A percentile compares a stretch with the other conserved stretches of the same genome.
phyloP scores from a whole-genome alignment of 805 yeast genomes.

The Priceomyces medius region DNA sequence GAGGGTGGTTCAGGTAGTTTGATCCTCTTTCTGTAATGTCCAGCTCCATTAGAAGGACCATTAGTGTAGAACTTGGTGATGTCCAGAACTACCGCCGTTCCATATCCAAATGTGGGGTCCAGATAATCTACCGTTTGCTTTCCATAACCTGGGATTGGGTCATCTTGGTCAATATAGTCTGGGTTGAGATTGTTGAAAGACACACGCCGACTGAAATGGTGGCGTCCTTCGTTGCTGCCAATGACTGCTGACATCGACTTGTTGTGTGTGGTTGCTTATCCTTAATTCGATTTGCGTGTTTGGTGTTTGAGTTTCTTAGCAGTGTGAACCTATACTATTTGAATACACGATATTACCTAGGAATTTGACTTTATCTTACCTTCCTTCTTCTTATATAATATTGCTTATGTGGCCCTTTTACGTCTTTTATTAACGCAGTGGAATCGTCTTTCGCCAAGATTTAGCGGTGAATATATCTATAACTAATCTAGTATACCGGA shows the following conservation, averaged over 20 bases:
- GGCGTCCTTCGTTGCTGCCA: conserved; percentile 2
- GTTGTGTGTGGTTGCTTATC: too few relatives aligned
- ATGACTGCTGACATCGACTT: conserved; percentile 5
- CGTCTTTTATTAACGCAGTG: too few relatives aligned
- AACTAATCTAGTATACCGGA: neutral
- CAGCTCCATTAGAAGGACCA: neutral
- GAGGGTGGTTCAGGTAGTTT: conserved; percentile 31
- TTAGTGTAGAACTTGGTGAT: conserved; percentile 13
- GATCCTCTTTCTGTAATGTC: conserved; percentile 9
- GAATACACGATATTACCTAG: neutral
- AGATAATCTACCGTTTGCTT: conserved; percentile 1
- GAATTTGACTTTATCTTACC: neutral
- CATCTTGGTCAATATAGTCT: conserved; percentile 21
- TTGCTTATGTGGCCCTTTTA: neutral
- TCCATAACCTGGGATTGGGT: neutral
- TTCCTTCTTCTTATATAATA: neutral
- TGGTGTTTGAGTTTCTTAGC: too few relatives aligned
- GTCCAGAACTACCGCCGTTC: conserved; percentile 17
- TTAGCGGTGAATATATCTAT: neutral
- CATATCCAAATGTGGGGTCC: conserved; percentile 22
- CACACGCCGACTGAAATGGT: conserved; percentile 35
- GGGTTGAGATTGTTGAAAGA: conserved; percentile 45
- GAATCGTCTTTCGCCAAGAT: neutral
- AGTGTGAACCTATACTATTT: neutral
- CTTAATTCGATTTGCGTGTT: too few relatives aligned